Evolutionary conservation across 1,139 yeast species (phyloP), one percentile per base, ranked within the genome.

Genomic region (Protomyces inouyei): DNA sequence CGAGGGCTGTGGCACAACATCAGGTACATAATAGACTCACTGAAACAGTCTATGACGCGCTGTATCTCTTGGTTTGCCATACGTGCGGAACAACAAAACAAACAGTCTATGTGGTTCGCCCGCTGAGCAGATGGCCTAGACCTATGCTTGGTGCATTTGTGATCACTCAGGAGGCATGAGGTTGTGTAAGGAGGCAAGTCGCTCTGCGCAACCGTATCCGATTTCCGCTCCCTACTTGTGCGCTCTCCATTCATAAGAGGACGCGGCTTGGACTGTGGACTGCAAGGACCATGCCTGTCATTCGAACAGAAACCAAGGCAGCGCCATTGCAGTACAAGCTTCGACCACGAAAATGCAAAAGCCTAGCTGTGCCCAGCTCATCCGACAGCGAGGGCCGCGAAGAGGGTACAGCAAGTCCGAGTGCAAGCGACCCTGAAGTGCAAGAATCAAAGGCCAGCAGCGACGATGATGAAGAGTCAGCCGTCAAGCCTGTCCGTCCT

Each of bases 201-300:
- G 23, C 23, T 43, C 48, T 43, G 48, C 48, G 48, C 48, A 43
- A 43, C 48, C 48, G 48, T 43, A 18, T 43, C 48, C 48, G 48
- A 18, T 18, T 18, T 10, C 12, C 12, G 48, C 48, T 43, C 48
- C 48, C 48, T 43, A 16, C 4, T 18, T 43, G 23, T 21, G 48
- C 23, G 43, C 43, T 14, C 43, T 14, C 12, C 12, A 43, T n/a
- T 6, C 12, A 18, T 43, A 43, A 43, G 23, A 18, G 18, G 12
- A 18, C 48, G 32, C 32, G 32, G 32, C 32, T 4, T 28, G 32
- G 32, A 6, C 2, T 3, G 32, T 6, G 32, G 32, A 28, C 32
- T 4, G 32, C 32, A 28, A 28, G 5, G 1, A 18, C 16, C 48
- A 43, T 43, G 48, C 48, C 48, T 10, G 48, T 18, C 48, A 12